phyloP scores from a whole-genome alignment of 768 basidiomycete species.

The Dacryopinax primogenitus region DNA sequence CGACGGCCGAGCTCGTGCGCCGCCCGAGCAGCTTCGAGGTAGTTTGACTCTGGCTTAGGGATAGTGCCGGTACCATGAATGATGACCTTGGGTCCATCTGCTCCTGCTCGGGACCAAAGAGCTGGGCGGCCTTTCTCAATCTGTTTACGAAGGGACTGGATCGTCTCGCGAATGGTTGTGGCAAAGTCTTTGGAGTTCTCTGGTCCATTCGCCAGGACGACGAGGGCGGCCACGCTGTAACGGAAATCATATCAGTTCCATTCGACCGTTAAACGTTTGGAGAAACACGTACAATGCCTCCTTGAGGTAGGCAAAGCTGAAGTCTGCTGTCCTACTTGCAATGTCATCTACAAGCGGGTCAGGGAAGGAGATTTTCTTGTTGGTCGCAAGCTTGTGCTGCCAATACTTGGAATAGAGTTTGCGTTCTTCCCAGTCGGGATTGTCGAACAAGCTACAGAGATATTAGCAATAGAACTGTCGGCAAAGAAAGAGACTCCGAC shows the following conservation, averaged over 20 bases:
- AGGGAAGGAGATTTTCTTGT: conserved; percentile 52
- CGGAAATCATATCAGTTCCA: not conserved
- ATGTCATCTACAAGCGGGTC: conserved; percentile 48
- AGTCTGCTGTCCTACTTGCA: conserved; percentile 46
- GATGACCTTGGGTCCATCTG: not conserved
- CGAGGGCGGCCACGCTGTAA: conserved; percentile 57
- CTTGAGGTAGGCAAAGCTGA: conserved; percentile 82
- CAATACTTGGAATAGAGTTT: conserved; percentile 61
- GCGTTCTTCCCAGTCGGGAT: conserved; percentile 54
- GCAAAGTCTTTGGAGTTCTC: conserved; percentile 37
- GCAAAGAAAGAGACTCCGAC: conserved; percentile 22
- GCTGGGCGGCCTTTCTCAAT: conserved; percentile 35
- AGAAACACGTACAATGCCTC: conserved; percentile 59
- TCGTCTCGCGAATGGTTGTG: conserved; percentile 42
- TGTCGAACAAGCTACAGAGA: conserved; percentile 47
- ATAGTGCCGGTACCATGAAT: not conserved
- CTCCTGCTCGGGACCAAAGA: not conserved
- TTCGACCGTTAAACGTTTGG: not conserved
- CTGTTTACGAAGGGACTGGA: conserved; percentile 51
- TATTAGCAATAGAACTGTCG: not conserved
- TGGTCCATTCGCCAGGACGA: conserved; percentile 38
- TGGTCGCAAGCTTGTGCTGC: conserved; percentile 59
- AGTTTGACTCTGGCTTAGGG: not conserved
- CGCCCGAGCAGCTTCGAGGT: not conserved
- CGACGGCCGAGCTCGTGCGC: not conserved